Percentiles rank a stretch among this genome's conserved stretches.
Evolutionary conservation across 371 early-diverging fungal genomes (phyloP).

Genomic region (Rhizopus stolonifer): DNA sequence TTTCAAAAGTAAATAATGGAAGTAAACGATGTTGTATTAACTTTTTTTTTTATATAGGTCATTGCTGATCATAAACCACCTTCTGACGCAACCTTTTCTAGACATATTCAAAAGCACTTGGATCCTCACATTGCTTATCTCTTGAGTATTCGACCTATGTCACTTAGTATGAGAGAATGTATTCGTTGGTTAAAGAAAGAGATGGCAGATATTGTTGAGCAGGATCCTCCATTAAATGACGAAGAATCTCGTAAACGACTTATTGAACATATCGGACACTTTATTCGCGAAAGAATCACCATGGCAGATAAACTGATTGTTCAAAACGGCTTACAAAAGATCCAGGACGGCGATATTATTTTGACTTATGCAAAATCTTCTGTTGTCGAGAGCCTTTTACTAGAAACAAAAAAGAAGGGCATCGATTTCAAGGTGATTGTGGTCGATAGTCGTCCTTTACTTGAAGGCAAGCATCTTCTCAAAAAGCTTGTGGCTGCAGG

Average conservation of each 20-base stretch:
- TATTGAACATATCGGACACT: slow-evolving; percentile 77
- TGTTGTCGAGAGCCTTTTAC: slow-evolving; percentile 74
- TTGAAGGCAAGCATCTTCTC: slow-evolving; percentile 81
- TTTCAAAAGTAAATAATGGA: slow-evolving; percentile 66
- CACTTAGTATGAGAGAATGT: slow-evolving; percentile 92
- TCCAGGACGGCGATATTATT: slow-evolving; percentile 93
- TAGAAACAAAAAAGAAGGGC: slow-evolving; percentile 75
- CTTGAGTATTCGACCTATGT: slow-evolving; percentile 78
- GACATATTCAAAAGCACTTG: slow-evolving; percentile 82
- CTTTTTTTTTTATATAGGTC: slow-evolving; percentile 51
- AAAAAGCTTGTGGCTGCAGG: slow-evolving; percentile 65
- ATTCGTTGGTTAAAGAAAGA: slow-evolving; percentile 91
- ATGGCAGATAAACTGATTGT: slow-evolving; percentile 83
- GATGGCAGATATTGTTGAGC: slow-evolving; percentile 64
- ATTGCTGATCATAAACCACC: slow-evolving; percentile 93
- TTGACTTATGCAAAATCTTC: slow-evolving; percentile 90
- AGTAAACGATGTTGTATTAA: not conserved
- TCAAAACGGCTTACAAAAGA: slow-evolving; percentile 80
- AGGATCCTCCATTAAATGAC: slow-evolving; percentile 70
- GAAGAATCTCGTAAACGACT: slow-evolving; percentile 63
- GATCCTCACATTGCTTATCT: slow-evolving; percentile 91
- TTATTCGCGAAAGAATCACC: slow-evolving; percentile 88
- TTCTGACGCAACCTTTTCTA: slow-evolving; percentile 74
- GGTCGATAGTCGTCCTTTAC: slow-evolving; percentile 87
- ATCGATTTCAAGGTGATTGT: slow-evolving; percentile 91